Conservation (phyloP, 352 stramenopile species). For the Pythium pyrilobum region DNA sequence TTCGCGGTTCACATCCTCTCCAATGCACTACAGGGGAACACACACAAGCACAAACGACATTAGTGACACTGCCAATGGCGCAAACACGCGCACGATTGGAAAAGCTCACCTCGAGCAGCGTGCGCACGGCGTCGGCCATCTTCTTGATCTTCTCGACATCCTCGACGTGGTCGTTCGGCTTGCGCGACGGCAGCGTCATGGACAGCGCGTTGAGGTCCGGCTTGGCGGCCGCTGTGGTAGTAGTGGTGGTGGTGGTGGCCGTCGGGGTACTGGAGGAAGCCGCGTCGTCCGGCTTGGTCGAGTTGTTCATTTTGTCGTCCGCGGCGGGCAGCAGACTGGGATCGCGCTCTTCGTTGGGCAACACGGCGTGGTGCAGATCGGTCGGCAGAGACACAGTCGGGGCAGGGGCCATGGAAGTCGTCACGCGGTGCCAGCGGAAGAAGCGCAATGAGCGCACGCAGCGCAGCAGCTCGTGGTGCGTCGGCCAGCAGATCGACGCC, state of each 20-base stretch:
- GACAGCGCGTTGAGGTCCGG: constrained; percentile 42
- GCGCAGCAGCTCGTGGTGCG: too few relatives aligned
- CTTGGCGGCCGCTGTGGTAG: neutral
- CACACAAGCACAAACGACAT: neutral
- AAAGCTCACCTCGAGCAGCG: constrained; percentile 85
- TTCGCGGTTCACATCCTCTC: constrained; percentile 93
- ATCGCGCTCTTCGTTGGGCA: constrained; percentile 7
- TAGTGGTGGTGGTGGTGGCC: neutral
- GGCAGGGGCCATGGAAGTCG: constrained; percentile 15
- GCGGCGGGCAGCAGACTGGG: neutral
- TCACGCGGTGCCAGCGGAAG: constrained; percentile 1
- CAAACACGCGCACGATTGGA: neutral
- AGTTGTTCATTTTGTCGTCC: constrained; percentile 34
- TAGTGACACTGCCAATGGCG: neutral
- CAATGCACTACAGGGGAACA: constrained; percentile 59
- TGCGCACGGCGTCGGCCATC: constrained; percentile 92
- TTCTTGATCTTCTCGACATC: constrained; percentile 83
- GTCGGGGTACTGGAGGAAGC: neutral
- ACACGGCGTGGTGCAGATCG: constrained; percentile 4
- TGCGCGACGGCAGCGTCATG: constrained; percentile 56
- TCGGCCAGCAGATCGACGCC: too few relatives aligned
- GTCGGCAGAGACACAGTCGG: constrained; percentile 14
- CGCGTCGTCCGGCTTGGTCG: constrained; percentile 3
- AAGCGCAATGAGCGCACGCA: constrained; percentile 9
- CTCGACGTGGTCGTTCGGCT: constrained; percentile 57